Base-by-base conservation (phyloP, 176 grass and related monocot genomes). In the Oryza rufipogon region DNA sequence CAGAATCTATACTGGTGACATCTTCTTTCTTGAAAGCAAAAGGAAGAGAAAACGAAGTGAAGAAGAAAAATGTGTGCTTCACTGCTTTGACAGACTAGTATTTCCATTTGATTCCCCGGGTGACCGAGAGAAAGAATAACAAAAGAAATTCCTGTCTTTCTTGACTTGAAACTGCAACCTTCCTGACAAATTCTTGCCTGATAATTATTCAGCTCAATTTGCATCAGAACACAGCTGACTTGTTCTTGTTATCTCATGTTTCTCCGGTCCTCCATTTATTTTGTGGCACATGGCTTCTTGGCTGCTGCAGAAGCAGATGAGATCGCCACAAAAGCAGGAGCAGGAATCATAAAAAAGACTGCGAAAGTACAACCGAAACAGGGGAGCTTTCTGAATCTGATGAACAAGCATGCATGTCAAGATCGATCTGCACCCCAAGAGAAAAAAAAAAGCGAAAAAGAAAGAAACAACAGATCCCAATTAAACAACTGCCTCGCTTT, bases 271-370 rank as follows among this genome's bases (percentile, higher is more conserved):
- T 34, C 2, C 46, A 28, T n/a, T 64, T 65, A 85, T 52, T 74
- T 36, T 19, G 56, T 26, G 19, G 67, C 67, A 73, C 78, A 78
- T 82, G 83, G 5, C 42, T 78, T 74, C 79, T 74, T 79, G 84
- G 20, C 47, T 71, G 20, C 47, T 71, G 42, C 17, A 73, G 69
- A 75, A 67, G 56, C 63, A 85, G 78, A 85, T 86, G 79, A 79
- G 83, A 68, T 73, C 74, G 68, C 84, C 84, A 86, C 74, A 61
- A 86, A 90, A 83, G 47, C 78, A 71, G 83, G 54, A 82, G n/a
- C 4, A 44, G 7, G 11, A 36, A 12, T 34, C 77, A 86, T 81
- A 54, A 66, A 58, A 86, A 85, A 68, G 14, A 67, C 88, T 22
- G 23, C 1, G 58, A 73, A 80, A 68, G 81, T 61, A 79, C 60